Evolutionary conservation across 768 basidiomycete genomes (phyloP).

Genomic region (Pisolithus tinctorius): DNA sequence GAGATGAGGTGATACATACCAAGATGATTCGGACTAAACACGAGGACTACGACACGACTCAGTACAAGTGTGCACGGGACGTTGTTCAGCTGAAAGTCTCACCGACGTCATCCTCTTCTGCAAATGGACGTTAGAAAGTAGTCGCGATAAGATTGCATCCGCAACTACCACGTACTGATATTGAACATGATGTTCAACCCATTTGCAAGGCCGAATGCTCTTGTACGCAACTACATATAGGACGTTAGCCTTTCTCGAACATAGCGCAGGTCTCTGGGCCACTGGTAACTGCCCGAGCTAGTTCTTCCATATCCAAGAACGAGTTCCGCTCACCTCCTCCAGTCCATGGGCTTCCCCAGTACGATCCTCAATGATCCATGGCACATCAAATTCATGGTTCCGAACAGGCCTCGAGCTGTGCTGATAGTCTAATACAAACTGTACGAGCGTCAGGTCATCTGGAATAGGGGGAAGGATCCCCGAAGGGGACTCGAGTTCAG

Average conservation of each 20-base stretch:
- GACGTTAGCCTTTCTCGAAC: not conserved
- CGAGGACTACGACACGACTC: slow-evolving; percentile 36
- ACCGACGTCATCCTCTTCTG: slow-evolving; percentile 37
- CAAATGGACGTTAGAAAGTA: not conserved
- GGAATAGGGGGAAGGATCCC: slow-evolving; percentile 28
- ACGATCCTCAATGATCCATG: slow-evolving; percentile 38
- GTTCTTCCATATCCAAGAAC: not conserved
- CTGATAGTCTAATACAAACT: slow-evolving; percentile 32
- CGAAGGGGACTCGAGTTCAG: slow-evolving; percentile 24
- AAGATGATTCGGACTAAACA: slow-evolving; percentile 63
- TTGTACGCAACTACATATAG: slow-evolving; percentile 25
- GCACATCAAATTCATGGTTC: slow-evolving; percentile 6
- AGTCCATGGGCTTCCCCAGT: slow-evolving; percentile 29
- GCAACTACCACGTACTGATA: slow-evolving; percentile 22
- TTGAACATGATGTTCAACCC: slow-evolving; percentile 28
- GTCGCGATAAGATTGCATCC: not conserved
- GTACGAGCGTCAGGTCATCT: slow-evolving; percentile 31
- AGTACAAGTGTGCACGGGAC: not conserved
- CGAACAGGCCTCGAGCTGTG: slow-evolving; percentile 25
- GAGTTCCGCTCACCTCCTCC: slow-evolving; percentile 28
- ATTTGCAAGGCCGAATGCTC: slow-evolving; percentile 34
- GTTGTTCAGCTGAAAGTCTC: slow-evolving; percentile 4
- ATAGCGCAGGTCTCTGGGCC: too few relatives aligned
- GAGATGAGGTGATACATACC: slow-evolving; percentile 30
- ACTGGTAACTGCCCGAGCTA: too few relatives aligned